A percentile compares a stretch with the other conserved stretches of the same genome.
These are phyloP conservation scores for Penicillium samsonianum DNA, from an alignment of 495 filamentous ascomycete species.

Conservation along the genomic window DNA sequence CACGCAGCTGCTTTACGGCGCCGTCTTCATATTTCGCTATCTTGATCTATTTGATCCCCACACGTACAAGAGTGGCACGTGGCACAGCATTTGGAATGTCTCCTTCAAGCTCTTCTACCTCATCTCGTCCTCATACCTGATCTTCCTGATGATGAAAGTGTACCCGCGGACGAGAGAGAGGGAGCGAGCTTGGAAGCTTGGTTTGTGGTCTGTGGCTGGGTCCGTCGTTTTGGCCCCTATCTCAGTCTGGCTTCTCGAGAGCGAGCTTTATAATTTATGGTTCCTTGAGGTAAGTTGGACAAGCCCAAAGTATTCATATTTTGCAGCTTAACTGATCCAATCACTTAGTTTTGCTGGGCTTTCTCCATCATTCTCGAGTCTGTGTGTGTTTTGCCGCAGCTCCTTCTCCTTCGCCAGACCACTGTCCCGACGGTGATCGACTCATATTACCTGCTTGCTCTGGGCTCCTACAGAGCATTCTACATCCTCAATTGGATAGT, in stretches of 20 bases:
- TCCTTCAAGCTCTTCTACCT: constrained; percentile 89
- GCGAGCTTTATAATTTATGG: constrained; percentile 33
- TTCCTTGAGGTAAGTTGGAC: constrained; percentile 58
- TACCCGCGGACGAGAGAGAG: constrained; percentile 85
- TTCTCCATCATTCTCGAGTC: constrained; percentile 93
- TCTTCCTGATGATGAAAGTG: constrained; percentile 81
- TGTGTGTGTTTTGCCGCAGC: constrained; percentile 85
- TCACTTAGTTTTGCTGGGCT: constrained; percentile 66
- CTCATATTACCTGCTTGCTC: constrained; percentile 84
- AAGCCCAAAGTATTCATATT: background rate
- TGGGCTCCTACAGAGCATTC: constrained; percentile 86
- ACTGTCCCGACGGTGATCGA: constrained; percentile 95
- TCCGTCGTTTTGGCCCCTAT: constrained; percentile 65
- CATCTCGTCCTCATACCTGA: constrained; percentile 78
- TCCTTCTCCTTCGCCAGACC: constrained; percentile 88
- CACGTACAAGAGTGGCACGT: constrained; percentile 19
- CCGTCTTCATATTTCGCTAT: constrained; percentile 87
- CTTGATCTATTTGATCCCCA: constrained; percentile 67
- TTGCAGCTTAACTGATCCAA: constrained; percentile 11
- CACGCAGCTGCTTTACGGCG: constrained; percentile 83
- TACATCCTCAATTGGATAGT: constrained; percentile 94
- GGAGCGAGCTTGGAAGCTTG: constrained; percentile 89
- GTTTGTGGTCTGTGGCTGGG: constrained; percentile 60
- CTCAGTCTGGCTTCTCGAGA: constrained; percentile 61
- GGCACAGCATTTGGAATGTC: constrained; percentile 44